Evolutionary conservation across 768 basidiomycete genomes (phyloP).

Genomic region (Paxillus involutus): DNA sequence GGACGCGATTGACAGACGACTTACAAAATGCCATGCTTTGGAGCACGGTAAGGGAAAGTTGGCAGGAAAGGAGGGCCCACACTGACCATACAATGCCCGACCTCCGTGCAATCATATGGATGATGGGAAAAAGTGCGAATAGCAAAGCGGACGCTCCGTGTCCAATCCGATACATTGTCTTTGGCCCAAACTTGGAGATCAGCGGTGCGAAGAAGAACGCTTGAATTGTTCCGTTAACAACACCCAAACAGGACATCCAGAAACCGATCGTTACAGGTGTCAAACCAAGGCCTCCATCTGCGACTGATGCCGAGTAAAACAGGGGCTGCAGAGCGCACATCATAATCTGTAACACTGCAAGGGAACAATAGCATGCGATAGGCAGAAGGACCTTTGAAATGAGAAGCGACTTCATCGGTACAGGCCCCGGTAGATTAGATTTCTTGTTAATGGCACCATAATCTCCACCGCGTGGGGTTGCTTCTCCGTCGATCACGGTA

Average conservation of each 20-base stretch:
- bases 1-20: conserved; percentile 14
- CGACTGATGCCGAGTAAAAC: conserved; percentile 38
- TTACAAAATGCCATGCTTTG: conserved; percentile 58
- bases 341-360: conserved; percentile 39
- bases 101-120: background rate
- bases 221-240: conserved; percentile 38
- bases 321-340: conserved; percentile 38
- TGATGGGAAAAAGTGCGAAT: conserved; percentile 28
- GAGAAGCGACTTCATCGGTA: conserved; percentile 43
- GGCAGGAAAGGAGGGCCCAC: no score
- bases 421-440: conserved; percentile 3
- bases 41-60: conserved; percentile 38
- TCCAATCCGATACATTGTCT: conserved; percentile 26
- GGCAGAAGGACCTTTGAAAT: conserved; percentile 33
- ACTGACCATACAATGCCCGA: no score
- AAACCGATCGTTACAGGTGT: conserved; percentile 37
- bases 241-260: conserved; percentile 35
- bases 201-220: conserved; percentile 38
- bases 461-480: background rate
- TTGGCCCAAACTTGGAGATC: conserved; percentile 36
- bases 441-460: background rate
- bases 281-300: conserved; percentile 39
- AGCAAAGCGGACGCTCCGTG: conserved; percentile 20
- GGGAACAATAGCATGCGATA: conserved; percentile 31
- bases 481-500: background rate